phyloP scores from a whole-genome alignment of 495 filamentous ascomycete species.

The Tuber magnatum region DNA sequence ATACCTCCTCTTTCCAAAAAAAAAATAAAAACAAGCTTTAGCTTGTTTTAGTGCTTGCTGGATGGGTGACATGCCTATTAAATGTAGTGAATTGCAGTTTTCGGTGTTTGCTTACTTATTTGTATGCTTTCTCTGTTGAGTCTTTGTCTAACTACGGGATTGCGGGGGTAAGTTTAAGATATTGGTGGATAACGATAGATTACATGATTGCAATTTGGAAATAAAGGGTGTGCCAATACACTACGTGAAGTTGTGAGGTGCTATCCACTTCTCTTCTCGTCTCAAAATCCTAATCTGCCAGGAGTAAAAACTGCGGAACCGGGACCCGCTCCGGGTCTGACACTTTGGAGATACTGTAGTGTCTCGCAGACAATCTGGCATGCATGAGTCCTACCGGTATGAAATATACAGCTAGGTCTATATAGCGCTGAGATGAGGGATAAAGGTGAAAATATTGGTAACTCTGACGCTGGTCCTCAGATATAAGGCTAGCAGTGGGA shows the following conservation, averaged over 20 bases:
- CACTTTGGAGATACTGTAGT: too few species aligned
- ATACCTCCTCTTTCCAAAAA: too few species aligned
- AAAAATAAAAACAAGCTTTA: background rate
- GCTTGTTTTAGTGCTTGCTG: background rate
- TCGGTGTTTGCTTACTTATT: background rate
- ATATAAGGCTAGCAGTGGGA: too few species aligned
- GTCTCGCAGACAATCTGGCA: too few species aligned
- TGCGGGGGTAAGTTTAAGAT: background rate
- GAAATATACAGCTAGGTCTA: too few species aligned
- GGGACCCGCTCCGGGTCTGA: constrained; percentile 28
- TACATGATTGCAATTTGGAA: background rate
- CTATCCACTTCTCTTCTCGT: background rate
- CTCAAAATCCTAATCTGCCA: background rate
- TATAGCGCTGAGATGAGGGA: too few species aligned
- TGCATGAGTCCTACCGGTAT: too few species aligned
- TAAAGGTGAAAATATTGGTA: too few species aligned
- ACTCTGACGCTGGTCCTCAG: too few species aligned
- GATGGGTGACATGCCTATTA: background rate
- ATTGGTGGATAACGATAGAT: background rate
- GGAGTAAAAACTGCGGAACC: constrained; percentile 12
- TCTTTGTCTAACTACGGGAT: background rate
- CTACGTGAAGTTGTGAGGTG: background rate
- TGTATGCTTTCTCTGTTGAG: background rate
- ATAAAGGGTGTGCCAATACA: background rate
- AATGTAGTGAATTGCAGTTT: background rate